Evolutionary conservation across 202 grass and related monocot species (phyloP), one percentile per base, ranked within the genome.

Genomic region (Dendrocalamus latiflorus): DNA sequence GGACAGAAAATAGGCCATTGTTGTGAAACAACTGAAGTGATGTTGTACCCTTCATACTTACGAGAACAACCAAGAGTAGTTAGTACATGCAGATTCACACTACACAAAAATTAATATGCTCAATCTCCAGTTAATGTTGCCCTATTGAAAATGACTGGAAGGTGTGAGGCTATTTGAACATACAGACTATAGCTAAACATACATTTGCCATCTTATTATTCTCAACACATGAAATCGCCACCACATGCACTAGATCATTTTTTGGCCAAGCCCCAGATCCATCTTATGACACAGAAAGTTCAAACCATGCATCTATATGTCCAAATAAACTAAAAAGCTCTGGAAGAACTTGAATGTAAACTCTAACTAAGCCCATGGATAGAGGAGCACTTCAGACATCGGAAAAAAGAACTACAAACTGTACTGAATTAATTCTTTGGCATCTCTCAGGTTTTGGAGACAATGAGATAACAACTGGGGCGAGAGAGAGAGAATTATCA

Each of bases 111-210:
- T 10, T 74, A 70, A 64, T 33, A 72, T 65, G 18, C 11, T 68
- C 50, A 85, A 51, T 8, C 13, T 77, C n/a, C 17, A n/a, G 4
- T 14, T 57, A 39, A 22, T 65, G 30, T 65, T 37, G 9, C 13
- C 42, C 38, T 81, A 65, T 36, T 47, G 16, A 88, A 39, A 24
- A 66, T 66, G 45, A 39, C 37, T 57, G 68, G 5, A 75, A 64
- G n/a, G n/a, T n/a, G n/a, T n/a, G n/a, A n/a, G n/a, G n/a, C n/a
- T n/a, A n/a, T n/a, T n/a, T n/a, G n/a, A n/a, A n/a, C n/a, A n/a
- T n/a, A n/a, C n/a, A 77, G 7, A 11, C 21, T 33, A 72, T 26
- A 77, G 57, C 16, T 53, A 89, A 84, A 67, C 72, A 85, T 60
- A 10, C 41, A 51, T 13, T 77, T 22, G 4, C 10, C 26, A 88